phyloP scores from a whole-genome alignment of 2,329 filamentous ascomycete species.

The Trichoderma simmonsii region DNA sequence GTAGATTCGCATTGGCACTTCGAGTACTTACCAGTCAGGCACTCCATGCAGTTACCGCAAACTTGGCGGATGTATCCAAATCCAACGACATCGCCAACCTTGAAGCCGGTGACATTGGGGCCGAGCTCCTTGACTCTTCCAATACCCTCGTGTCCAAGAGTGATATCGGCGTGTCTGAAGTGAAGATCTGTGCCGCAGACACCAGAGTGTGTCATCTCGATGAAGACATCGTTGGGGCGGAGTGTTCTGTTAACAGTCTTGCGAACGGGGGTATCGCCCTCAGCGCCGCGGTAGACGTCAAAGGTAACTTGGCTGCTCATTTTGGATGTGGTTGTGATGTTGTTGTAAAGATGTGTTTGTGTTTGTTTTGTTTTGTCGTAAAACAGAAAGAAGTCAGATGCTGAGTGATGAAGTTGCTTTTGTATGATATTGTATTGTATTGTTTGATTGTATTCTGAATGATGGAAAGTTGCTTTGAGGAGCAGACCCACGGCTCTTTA shows the following conservation, averaged over 20 bases:
- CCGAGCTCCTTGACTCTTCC: constrained; percentile 56
- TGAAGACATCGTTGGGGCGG: constrained; percentile 52
- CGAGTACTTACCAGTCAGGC: constrained; percentile 15
- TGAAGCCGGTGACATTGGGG: constrained; percentile 44
- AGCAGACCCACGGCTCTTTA: background rate
- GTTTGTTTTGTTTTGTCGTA: background rate
- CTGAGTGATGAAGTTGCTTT: background rate
- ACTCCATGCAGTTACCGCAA: constrained; percentile 8
- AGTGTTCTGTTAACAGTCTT: constrained; percentile 5
- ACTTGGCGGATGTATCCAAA: constrained; percentile 41
- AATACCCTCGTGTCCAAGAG: constrained; percentile 65
- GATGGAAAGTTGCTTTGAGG: background rate
- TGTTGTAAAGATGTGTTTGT: background rate
- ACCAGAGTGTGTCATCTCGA: constrained; percentile 63
- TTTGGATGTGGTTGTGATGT: background rate
- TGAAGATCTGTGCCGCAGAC: constrained; percentile 64
- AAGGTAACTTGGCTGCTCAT: constrained; percentile 12
- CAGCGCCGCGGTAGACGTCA: constrained; percentile 7
- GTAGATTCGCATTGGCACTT: constrained; percentile 54
- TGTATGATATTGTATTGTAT: background rate
- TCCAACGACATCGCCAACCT: constrained; percentile 61
- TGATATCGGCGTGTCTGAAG: constrained; percentile 26
- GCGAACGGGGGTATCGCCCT: constrained; percentile 1
- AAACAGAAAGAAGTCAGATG: background rate
- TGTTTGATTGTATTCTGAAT: background rate